These are phyloP conservation scores for Diaporthe vaccinii DNA, from an alignment of 2,329 filamentous ascomycete species.

Conservation along the genomic window DNA sequence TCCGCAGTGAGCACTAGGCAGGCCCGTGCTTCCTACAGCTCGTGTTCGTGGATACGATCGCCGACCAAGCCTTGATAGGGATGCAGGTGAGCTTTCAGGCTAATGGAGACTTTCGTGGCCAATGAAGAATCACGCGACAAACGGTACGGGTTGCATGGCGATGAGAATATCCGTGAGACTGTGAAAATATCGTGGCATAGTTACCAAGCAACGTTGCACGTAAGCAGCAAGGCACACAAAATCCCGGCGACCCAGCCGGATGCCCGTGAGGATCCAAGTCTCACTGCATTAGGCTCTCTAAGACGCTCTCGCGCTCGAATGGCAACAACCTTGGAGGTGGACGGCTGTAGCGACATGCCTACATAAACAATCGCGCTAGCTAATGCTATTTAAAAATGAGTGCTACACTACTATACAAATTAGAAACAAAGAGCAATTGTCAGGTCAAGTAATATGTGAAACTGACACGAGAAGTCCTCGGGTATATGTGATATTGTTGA, in stretches of 20 bases:
- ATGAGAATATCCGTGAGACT: not conserved
- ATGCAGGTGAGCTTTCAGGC: not conserved
- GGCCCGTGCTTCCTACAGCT: not conserved
- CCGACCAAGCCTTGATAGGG: not conserved
- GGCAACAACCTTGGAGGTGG: not conserved
- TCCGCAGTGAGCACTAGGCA: constrained; percentile 5
- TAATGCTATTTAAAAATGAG: not conserved
- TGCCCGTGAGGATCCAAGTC: not conserved
- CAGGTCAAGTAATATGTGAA: no score
- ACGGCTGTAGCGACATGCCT: not conserved
- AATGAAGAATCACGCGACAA: not conserved
- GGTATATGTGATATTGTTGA: no score
- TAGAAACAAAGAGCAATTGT: no score
- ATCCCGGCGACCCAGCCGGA: not conserved
- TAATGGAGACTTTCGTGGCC: not conserved
- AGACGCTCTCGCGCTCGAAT: not conserved
- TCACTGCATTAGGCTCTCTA: not conserved
- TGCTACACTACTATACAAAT: no score
- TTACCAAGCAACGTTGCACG: not conserved
- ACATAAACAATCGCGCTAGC: not conserved
- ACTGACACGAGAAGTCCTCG: no score
- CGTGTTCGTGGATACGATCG: not conserved
- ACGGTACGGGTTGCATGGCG: not conserved
- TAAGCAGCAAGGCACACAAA: not conserved
- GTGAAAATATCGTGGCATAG: not conserved